Evolutionary conservation across 805 yeast genomes (phyloP).

Genomic region (Pichia cabralensis): DNA sequence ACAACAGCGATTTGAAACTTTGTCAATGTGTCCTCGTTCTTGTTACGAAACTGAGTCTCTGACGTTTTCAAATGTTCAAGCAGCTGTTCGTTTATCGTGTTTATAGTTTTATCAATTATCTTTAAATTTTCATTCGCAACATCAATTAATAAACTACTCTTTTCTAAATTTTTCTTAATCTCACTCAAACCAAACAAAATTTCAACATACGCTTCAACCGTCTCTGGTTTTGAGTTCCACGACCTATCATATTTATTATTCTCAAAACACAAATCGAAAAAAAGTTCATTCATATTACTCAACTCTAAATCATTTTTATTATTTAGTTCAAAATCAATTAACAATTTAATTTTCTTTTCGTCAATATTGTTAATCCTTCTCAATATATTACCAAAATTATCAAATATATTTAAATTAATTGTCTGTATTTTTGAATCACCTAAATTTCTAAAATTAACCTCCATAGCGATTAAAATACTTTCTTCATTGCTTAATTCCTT

Average conservation of each 20-base stretch:
- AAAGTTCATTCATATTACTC: slow-evolving; percentile 9
- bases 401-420: slow-evolving; percentile 22
- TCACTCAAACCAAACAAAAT: slow-evolving; percentile 21
- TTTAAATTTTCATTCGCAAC: slow-evolving; percentile 6
- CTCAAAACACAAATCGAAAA: slow-evolving; percentile 25
- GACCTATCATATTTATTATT: slow-evolving; percentile 21
- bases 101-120: slow-evolving; percentile 15
- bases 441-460: slow-evolving; percentile 11
- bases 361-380: slow-evolving; percentile 18
- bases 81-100: slow-evolving; percentile 6
- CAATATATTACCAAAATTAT: slow-evolving; percentile 19
- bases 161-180: slow-evolving; percentile 15
- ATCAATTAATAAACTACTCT: slow-evolving; percentile 10
- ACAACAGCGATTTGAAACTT: slow-evolving; percentile 13
- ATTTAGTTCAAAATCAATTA: slow-evolving; percentile 16
- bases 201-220: slow-evolving; percentile 13
- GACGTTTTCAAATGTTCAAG: slow-evolving; percentile 1
- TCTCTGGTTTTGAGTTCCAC: slow-evolving; percentile 17
- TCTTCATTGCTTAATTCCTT: background rate
- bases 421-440: slow-evolving; percentile 14
- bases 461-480: slow-evolving; percentile 15
- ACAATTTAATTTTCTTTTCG: slow-evolving; percentile 12
- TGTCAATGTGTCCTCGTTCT: slow-evolving; percentile 19
- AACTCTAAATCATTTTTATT: slow-evolving; percentile 9
- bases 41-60: slow-evolving; percentile 19